Evolutionary conservation across 306 rosid genomes (phyloP), one percentile per base, ranked within the genome.

Genomic region (Cyamopsis tetragonoloba): DNA sequence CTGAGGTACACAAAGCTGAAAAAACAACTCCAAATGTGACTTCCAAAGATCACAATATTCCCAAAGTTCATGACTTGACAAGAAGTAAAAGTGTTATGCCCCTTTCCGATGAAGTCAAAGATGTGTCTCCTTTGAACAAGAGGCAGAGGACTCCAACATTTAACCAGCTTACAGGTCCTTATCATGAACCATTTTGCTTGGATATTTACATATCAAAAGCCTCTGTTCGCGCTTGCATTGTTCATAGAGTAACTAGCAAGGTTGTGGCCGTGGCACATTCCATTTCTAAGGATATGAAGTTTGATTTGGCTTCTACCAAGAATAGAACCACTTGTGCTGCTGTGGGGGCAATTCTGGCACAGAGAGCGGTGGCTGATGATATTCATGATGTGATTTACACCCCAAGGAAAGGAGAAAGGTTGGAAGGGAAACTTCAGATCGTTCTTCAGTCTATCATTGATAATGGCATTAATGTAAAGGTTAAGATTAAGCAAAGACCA

Each of bases 191-290:
- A 0, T 90, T 93, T 80, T 93, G 95, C 74, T 75, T 90, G 66
- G 98, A 93, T 71, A 88, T 93, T 53, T 93, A 38, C 87, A 77
- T 89, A 71, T 93, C 99, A 14, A 93, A 85, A 51, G 96, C 87
- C 4, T 90, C 97, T 9, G 88, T 90, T 35, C 93, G 96, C 18
- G 97, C 96, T 27, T 89, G 97, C 48, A 50, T 90, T 55, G 78
- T 91, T 74, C 95, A 93, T 71, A 82, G 95, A 26, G 81, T 54
- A 66, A 88, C 95, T 18, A 93, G 96, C 79, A 88, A 83, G 82
- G 99, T 90, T 73, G 96, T 86, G 20, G 86, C 76, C 24, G 97
- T 88, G 77, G 92, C 97, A 44, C 96, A 91, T 83, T 91, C 92
- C 39, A 91, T 91, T 55, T 88, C 97, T 3, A 88, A 86, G 76